Conservation (phyloP, 139 green algal species). For the Chlorella vulgaris region DNA sequence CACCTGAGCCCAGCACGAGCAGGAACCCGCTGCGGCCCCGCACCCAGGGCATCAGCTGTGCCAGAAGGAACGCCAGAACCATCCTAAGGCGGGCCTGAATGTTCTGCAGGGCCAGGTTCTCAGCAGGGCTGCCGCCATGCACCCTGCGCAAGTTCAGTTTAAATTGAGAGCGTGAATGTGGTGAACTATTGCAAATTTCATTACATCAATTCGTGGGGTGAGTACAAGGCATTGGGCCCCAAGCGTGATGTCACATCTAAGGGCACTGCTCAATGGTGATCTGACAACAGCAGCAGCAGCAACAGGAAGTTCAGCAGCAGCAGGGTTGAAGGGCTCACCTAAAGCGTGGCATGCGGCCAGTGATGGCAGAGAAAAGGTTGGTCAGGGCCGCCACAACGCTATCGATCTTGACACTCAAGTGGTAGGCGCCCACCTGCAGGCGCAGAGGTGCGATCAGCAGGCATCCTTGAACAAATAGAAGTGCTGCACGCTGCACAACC, state of each 20-base stretch:
- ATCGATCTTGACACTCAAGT: slow-evolving; percentile 90
- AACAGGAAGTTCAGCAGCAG: too few relatives aligned
- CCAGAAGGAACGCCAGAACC: slow-evolving; percentile 94
- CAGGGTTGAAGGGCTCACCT: too few relatives aligned
- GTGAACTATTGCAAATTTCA: too few relatives aligned
- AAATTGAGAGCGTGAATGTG: too few relatives aligned
- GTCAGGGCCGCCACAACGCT: slow-evolving; percentile 66
- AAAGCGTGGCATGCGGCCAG: slow-evolving; percentile 79
- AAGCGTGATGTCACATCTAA: too few relatives aligned
- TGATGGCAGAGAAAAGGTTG: slow-evolving; percentile 80
- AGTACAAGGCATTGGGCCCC: too few relatives aligned
- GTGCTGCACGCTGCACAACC: too few relatives aligned
- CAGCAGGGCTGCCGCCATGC: slow-evolving; percentile 79
- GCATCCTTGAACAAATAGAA: too few relatives aligned
- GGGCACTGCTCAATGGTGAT: too few relatives aligned
- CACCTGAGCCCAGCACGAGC: slow-evolving; percentile 87
- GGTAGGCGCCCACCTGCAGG: slow-evolving; percentile 83
- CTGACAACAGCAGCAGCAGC: too few relatives aligned
- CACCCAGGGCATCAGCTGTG: slow-evolving; percentile 79
- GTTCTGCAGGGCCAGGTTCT: slow-evolving; percentile 98
- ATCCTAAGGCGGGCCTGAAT: slow-evolving; percentile 94
- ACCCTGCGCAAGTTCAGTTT: slow-evolving; percentile 2
- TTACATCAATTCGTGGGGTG: too few relatives aligned
- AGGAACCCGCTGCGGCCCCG: slow-evolving; percentile 75
- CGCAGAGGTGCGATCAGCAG: too few relatives aligned